Conservation (phyloP, 108 stramenopile species). For the Cyclostephanos invisitatus region DNA sequence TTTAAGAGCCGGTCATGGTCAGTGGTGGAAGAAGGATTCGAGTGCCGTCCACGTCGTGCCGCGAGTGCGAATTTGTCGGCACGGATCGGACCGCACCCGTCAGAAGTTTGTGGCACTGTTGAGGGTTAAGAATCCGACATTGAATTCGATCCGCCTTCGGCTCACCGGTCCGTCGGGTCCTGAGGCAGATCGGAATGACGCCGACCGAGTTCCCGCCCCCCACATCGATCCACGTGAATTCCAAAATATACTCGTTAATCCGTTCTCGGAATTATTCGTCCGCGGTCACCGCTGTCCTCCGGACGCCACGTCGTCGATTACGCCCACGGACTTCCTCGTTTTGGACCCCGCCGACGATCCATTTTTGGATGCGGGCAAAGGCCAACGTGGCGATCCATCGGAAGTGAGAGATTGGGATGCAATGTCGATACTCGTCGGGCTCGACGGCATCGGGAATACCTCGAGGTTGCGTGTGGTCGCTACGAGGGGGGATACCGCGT, state of each 20-base stretch:
- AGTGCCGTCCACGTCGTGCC: conserved; percentile 83
- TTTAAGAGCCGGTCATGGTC: conserved; percentile 74
- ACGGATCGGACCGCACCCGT: conserved; percentile 30
- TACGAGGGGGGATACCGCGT: conserved; percentile 55
- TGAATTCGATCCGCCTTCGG: conserved; percentile 67
- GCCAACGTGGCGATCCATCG: conserved; percentile 53
- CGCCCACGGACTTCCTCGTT: conserved; percentile 46
- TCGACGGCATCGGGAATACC: conserved; percentile 7
- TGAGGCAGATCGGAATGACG: background rate
- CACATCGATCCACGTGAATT: conserved; percentile 30
- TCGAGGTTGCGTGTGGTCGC: conserved; percentile 50
- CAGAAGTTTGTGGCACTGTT: conserved; percentile 54
- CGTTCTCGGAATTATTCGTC: conserved; percentile 45
- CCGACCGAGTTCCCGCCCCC: background rate
- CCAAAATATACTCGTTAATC: conserved; percentile 60
- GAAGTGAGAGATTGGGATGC: conserved; percentile 64
- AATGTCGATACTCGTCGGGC: conserved; percentile 21
- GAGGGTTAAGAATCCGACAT: conserved; percentile 76
- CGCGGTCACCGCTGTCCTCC: conserved; percentile 30
- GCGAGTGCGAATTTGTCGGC: conserved; percentile 46
- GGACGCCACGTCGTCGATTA: conserved; percentile 13
- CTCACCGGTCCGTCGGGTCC: conserved; percentile 23
- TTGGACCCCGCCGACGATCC: conserved; percentile 67
- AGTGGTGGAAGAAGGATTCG: conserved; percentile 81
- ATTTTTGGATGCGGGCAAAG: conserved; percentile 68